Conservation (phyloP, 495 filamentous ascomycete species). For the Penicillium atrosanguineum region DNA sequence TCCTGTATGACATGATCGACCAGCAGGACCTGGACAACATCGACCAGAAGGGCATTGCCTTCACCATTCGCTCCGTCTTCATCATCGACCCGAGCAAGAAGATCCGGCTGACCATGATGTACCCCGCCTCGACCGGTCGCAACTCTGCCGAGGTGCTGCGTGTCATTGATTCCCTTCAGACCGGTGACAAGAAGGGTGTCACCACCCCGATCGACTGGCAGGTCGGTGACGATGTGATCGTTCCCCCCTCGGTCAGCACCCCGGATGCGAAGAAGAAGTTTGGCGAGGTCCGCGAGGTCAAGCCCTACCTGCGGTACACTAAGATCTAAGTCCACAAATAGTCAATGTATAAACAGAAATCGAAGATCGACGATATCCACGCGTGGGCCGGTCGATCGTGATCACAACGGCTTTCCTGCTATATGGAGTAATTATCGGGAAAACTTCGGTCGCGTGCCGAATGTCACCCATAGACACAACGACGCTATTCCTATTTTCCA, state of each 20-base stretch:
- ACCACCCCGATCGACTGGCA: conserved; percentile 94
- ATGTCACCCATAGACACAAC: conserved; percentile 1
- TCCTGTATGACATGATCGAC: conserved; percentile 95
- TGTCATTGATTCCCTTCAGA: conserved; percentile 93
- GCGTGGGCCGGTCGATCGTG: background rate
- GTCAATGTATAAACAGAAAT: background rate
- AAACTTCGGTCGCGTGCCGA: conserved; percentile 3
- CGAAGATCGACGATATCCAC: background rate
- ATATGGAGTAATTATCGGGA: conserved; percentile 8
- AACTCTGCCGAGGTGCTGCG: conserved; percentile 96
- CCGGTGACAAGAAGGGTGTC: conserved; percentile 92
- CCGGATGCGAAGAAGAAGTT: conserved; percentile 88
- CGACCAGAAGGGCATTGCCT: conserved; percentile 91
- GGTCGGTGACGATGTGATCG: conserved; percentile 89
- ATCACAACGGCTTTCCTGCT: conserved; percentile 9
- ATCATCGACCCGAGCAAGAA: conserved; percentile 98
- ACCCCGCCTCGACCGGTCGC: conserved; percentile 95
- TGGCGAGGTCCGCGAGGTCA: conserved; percentile 86
- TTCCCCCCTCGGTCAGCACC: conserved; percentile 83
- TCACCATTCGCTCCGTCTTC: conserved; percentile 99
- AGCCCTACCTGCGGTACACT: conserved; percentile 66
- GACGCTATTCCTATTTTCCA: background rate
- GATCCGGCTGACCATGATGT: conserved; percentile 92
- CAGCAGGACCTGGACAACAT: conserved; percentile 83
- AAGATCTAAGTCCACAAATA: conserved; percentile 15